Conservation (phyloP, 495 filamentous ascomycete species). For the Cercophora newfieldiana region DNA sequence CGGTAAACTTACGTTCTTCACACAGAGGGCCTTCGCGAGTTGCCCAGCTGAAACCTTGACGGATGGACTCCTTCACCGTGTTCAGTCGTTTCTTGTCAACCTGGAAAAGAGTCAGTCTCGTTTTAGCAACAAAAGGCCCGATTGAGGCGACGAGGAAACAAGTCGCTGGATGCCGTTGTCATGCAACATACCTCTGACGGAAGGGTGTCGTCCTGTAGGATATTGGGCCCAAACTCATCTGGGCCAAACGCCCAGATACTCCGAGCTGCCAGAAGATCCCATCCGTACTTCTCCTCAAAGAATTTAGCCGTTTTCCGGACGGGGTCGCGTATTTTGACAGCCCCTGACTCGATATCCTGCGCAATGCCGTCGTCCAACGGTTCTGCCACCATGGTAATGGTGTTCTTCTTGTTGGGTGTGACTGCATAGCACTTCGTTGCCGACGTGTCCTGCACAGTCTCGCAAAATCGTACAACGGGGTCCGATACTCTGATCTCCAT, state of each 20-base stretch:
- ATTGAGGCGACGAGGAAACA: slow-evolving; percentile 16
- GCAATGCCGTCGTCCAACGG: slow-evolving; percentile 92
- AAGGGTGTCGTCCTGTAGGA: slow-evolving; percentile 93
- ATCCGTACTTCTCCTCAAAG: slow-evolving; percentile 96
- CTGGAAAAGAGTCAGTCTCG: slow-evolving; percentile 36
- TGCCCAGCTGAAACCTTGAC: slow-evolving; percentile 95
- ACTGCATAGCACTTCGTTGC: slow-evolving; percentile 97
- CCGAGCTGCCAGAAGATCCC: slow-evolving; percentile 89
- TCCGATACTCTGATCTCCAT: slow-evolving; percentile 99
- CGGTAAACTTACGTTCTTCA: slow-evolving; percentile 82
- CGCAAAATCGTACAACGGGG: slow-evolving; percentile 94
- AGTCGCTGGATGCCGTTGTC: background rate
- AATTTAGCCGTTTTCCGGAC: slow-evolving; percentile 92
- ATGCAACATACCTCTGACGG: slow-evolving; percentile 64
- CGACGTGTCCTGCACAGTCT: slow-evolving; percentile 96
- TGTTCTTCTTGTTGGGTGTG: slow-evolving; percentile 98
- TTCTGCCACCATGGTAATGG: slow-evolving; percentile 97
- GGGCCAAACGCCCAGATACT: slow-evolving; percentile 99
- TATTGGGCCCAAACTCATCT: slow-evolving; percentile 92
- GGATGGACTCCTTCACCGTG: slow-evolving; percentile 83
- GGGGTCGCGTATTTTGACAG: slow-evolving; percentile 88
- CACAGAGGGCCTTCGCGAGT: slow-evolving; percentile 93
- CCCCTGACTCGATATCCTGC: slow-evolving; percentile 89
- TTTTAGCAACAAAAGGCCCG: slow-evolving; percentile 15
- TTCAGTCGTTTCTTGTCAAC: slow-evolving; percentile 90